Conservation (phyloP, 768 basidiomycete genomes). For the Hygrophorus russula region DNA sequence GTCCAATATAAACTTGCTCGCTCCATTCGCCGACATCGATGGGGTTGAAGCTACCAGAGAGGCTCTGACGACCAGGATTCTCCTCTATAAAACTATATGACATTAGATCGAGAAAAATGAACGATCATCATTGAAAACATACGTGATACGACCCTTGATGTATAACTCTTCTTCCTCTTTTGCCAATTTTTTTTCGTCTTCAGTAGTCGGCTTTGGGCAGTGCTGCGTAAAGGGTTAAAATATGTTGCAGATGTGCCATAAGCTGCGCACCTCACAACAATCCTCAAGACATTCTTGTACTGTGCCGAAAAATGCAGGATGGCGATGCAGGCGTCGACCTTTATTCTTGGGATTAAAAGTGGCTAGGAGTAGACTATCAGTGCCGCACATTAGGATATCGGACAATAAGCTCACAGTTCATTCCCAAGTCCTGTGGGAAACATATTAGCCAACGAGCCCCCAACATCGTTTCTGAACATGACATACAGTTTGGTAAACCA, state of each 20-base stretch:
- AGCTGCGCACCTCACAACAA: constrained; percentile 40
- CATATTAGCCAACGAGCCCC: background rate
- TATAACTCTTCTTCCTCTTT: constrained; percentile 41
- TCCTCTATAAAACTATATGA: constrained; percentile 41
- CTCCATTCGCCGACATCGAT: constrained; percentile 61
- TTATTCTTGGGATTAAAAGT: constrained; percentile 58
- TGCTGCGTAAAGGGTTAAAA: constrained; percentile 20
- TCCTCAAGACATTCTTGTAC: constrained; percentile 47
- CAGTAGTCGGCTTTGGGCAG: constrained; percentile 44
- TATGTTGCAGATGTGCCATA: background rate
- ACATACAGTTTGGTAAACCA: constrained; percentile 45
- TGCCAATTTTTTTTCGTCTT: constrained; percentile 43
- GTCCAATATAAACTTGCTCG: constrained; percentile 47
- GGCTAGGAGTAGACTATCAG: constrained; percentile 20
- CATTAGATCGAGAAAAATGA: background rate
- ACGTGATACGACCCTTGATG: constrained; percentile 43
- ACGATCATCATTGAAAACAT: constrained; percentile 11
- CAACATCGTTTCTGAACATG: background rate
- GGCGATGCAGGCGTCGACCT: constrained; percentile 45
- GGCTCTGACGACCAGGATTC: constrained; percentile 48
- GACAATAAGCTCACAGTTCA: constrained; percentile 36
- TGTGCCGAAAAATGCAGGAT: constrained; percentile 53
- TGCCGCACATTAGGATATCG: too few species aligned
- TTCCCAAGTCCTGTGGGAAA: constrained; percentile 36
- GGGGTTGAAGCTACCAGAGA: constrained; percentile 55